Percentiles rank a stretch among this genome's conserved stretches.
Evolutionary conservation across 2,329 filamentous ascomycete species (phyloP).

Genomic region (Mycosphaerella arachidis): DNA sequence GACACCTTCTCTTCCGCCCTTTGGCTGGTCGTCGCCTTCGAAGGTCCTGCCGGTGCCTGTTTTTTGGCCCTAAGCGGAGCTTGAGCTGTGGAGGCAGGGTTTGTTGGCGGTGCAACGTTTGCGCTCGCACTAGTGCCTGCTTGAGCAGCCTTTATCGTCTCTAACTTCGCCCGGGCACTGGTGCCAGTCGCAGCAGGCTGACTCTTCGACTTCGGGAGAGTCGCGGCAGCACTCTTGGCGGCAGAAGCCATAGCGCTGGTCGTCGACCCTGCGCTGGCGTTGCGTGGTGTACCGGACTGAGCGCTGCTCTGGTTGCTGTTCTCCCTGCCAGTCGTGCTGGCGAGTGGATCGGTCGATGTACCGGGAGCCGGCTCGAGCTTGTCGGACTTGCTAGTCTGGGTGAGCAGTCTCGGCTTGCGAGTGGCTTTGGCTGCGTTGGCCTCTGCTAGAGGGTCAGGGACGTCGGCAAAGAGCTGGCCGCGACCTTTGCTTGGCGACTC

Average conservation of each 20-base stretch:
- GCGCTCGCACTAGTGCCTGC: background rate
- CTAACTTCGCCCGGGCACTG: background rate
- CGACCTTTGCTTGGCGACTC: background rate
- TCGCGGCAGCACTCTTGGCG: background rate
- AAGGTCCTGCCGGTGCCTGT: background rate
- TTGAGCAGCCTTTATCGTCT: background rate
- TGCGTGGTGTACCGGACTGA: background rate
- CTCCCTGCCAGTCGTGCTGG: background rate
- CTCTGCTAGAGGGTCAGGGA: background rate
- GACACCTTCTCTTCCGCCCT: background rate
- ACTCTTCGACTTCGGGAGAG: background rate
- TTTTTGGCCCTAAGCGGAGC: background rate
- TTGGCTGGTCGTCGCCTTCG: background rate
- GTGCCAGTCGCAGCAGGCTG: background rate
- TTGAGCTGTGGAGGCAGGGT: background rate
- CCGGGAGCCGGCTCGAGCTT: background rate
- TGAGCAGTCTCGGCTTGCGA: background rate
- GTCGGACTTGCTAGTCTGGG: background rate
- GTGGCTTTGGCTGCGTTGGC: background rate
- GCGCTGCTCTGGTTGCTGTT: background rate
- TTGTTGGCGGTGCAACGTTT: background rate
- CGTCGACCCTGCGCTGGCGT: constrained; percentile 4
- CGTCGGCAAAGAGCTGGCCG: background rate
- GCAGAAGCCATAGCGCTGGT: constrained; percentile 5
- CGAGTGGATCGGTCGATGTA: background rate